Conservation (phyloP, 2,329 filamentous ascomycete genomes). For the Monosporascus sp. region DNA sequence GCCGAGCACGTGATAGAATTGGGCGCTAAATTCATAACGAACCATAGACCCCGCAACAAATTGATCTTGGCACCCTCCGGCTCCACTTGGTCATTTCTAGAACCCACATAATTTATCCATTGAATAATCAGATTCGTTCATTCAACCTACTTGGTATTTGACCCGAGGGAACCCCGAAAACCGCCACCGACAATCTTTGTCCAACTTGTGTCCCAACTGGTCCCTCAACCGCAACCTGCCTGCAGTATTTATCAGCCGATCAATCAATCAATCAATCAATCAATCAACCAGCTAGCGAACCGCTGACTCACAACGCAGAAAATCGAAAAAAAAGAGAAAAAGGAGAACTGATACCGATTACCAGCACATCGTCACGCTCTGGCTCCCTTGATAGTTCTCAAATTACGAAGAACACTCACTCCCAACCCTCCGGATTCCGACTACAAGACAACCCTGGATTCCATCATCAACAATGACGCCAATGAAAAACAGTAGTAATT, state of each 20-base stretch:
- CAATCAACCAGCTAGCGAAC: not conserved
- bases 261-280: not conserved
- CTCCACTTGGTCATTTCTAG: not conserved
- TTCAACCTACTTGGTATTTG: not conserved
- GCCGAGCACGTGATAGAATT: not conserved
- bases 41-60: not conserved
- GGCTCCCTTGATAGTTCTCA: too few species aligned
- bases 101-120: not conserved
- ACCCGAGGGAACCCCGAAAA: too few species aligned
- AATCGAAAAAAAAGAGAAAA: too few species aligned
- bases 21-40: not conserved
- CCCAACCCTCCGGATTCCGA: not conserved
- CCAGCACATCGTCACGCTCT: too few species aligned
- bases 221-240: too few species aligned
- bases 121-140: too few species aligned
- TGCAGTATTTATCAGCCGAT: too few species aligned
- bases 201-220: too few species aligned
- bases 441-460: slow-evolving; percentile 21
- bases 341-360: too few species aligned
- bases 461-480: slow-evolving; percentile 47
- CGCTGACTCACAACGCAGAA: not conserved
- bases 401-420: not conserved
- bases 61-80: not conserved
- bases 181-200: not conserved
- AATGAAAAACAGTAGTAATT: slow-evolving; percentile 67